phyloP scores from a whole-genome alignment of 495 filamentous ascomycete species.

The Staphylotrichum tortipilum region DNA sequence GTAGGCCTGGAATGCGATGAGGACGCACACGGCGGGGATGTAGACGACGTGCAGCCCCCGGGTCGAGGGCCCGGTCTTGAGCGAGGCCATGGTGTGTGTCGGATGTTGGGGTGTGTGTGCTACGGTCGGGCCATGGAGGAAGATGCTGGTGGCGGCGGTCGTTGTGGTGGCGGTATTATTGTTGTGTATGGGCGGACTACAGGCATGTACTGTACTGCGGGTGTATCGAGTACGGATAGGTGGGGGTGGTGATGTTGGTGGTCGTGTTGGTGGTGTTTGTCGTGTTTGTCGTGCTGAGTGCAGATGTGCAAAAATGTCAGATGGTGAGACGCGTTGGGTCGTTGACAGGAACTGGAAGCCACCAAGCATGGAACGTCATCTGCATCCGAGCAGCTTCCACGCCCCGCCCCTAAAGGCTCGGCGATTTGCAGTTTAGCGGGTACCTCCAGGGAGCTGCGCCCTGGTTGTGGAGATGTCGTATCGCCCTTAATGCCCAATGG shows the following conservation, averaged over 20 bases:
- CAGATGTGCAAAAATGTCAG: not conserved
- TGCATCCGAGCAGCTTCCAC: too few relatives aligned
- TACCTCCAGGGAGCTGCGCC: not conserved
- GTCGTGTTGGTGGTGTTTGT: too few relatives aligned
- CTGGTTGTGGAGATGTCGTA: not conserved
- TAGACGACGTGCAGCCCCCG: constrained; percentile 42
- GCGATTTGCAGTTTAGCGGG: not conserved
- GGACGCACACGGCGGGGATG: constrained; percentile 54
- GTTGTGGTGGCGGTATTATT: not conserved
- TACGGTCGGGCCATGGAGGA: constrained; percentile 8
- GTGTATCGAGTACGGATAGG: too few relatives aligned
- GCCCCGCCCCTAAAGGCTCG: too few relatives aligned
- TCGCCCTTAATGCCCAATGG: not conserved
- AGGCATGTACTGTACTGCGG: too few relatives aligned
- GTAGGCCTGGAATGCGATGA: constrained; percentile 77
- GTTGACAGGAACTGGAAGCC: not conserved
- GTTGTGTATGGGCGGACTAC: too few relatives aligned
- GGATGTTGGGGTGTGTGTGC: too few relatives aligned
- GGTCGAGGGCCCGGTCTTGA: constrained; percentile 22
- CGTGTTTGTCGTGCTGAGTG: too few relatives aligned
- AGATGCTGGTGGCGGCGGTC: too few relatives aligned
- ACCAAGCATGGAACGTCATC: not conserved
- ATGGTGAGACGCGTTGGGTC: not conserved
- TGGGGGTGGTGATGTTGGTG: too few relatives aligned
- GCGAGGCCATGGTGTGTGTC: constrained; percentile 11